phyloP scores from a whole-genome alignment of 192 early-diverging fungal species.

The Pecoramyces ruminantium region DNA sequence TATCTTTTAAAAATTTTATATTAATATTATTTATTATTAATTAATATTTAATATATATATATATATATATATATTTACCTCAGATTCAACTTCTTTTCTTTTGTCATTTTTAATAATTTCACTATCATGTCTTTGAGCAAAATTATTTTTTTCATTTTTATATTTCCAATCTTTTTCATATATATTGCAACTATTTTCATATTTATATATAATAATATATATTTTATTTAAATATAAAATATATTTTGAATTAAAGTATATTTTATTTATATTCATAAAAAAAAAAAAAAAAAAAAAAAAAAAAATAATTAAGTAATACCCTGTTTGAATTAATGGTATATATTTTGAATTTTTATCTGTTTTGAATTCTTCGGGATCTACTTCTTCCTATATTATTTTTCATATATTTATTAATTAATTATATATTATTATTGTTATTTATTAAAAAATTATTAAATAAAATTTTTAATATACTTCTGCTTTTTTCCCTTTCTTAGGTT shows the following conservation, averaged over 20 bases:
- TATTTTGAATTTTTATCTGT: conserved; percentile 25
- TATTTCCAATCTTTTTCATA: conserved; percentile 23
- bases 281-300: no score
- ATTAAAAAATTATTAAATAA: no score
- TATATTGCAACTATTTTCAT: conserved; percentile 4
- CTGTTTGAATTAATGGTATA: conserved; percentile 14
- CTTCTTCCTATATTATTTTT: conserved; percentile 16
- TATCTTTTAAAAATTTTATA: conserved; percentile 12
- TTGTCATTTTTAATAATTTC: conserved; percentile 44
- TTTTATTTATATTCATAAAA: no score
- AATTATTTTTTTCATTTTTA: conserved; percentile 41
- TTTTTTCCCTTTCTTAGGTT: conserved; percentile 7
- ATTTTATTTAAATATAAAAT: no score
- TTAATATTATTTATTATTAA: not conserved
- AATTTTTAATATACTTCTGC: conserved; percentile 1
- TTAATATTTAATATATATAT: not conserved
- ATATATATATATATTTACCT: conserved; percentile 15
- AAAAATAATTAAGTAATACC: no score
- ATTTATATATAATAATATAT: no score
- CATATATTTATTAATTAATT: no score
- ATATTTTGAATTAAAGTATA: no score
- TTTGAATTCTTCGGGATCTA: conserved; percentile 21
- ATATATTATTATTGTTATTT: no score
- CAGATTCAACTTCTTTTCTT: conserved; percentile 34
- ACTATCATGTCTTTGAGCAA: conserved; percentile 43